phyloP scores from a whole-genome alignment of 2,329 filamentous ascomycete genomes.

The Gremmenia infestans region DNA sequence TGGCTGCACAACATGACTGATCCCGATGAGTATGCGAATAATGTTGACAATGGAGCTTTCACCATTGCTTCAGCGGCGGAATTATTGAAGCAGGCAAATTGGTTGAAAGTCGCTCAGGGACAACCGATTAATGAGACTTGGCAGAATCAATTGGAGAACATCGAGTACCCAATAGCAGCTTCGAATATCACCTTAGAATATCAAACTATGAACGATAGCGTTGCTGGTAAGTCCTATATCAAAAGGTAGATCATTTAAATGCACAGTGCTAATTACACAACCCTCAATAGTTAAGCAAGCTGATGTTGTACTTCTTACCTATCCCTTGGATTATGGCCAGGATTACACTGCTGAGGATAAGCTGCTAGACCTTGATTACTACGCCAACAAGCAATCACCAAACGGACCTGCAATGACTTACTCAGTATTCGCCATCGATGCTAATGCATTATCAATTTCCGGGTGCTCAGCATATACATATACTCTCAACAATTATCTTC shows the following conservation, averaged over 20 bases:
- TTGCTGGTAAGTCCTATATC: conserved; percentile 30
- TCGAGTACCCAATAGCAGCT: conserved; percentile 48
- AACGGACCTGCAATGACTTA: conserved; percentile 72
- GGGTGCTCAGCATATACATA: conserved; percentile 68
- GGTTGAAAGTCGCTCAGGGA: conserved; percentile 18
- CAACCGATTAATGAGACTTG: conserved; percentile 50
- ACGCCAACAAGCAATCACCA: conserved; percentile 62
- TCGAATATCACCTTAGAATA: conserved; percentile 62
- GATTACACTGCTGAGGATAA: conserved; percentile 46
- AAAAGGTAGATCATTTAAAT: background rate
- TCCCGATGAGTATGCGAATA: conserved; percentile 41
- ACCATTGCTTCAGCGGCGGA: conserved; percentile 45
- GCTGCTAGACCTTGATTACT: conserved; percentile 57
- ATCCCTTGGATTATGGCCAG: conserved; percentile 55
- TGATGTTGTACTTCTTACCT: conserved; percentile 63
- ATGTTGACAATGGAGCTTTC: conserved; percentile 58
- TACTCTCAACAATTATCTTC: conserved; percentile 55
- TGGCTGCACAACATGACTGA: conserved; percentile 62
- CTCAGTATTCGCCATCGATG: conserved; percentile 62
- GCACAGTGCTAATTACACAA: background rate
- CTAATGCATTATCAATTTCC: conserved; percentile 58
- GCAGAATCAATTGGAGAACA: conserved; percentile 49
- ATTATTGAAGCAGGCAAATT: conserved; percentile 43
- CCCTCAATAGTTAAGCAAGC: conserved; percentile 56
- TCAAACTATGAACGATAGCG: conserved; percentile 59